Conservation (phyloP, 1,284 basidiomycete species). For the Austroboletus novae-zelandiae region DNA sequence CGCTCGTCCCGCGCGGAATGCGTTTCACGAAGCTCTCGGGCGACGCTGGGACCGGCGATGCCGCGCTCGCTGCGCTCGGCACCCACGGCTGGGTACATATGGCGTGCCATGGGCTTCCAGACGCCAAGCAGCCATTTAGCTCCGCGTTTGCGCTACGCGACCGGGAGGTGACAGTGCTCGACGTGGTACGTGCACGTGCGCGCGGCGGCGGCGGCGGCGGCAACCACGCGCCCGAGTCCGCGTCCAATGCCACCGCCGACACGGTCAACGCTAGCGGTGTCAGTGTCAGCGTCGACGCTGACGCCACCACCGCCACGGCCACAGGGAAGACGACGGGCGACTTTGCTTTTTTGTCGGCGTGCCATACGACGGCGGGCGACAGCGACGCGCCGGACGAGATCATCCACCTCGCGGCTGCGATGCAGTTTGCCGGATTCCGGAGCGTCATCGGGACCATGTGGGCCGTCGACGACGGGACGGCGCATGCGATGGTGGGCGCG, state of each 20-base stretch:
- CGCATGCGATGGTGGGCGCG: conserved; percentile 13
- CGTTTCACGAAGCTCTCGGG: conserved; percentile 11
- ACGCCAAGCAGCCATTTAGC: conserved; percentile 26
- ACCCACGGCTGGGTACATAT: conserved; percentile 29
- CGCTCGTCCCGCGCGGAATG: conserved; percentile 16
- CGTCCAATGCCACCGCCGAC: neutral
- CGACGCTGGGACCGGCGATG: conserved; percentile 6
- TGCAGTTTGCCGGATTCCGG: conserved; percentile 22
- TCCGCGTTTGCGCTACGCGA: conserved; percentile 29
- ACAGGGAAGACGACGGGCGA: neutral
- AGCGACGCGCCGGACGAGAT: conserved; percentile 13
- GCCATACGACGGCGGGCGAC: conserved; percentile 15
- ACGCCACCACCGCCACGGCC: neutral
- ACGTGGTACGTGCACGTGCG: conserved; percentile 25
- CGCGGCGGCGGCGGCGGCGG: neutral
- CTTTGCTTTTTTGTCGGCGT: conserved; percentile 22
- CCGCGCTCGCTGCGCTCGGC: conserved; percentile 12
- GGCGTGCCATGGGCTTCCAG: conserved; percentile 26
- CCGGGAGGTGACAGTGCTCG: conserved; percentile 25
- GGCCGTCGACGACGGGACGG: conserved; percentile 22
- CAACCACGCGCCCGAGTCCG: too few relatives aligned
- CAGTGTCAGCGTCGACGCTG: too few relatives aligned
- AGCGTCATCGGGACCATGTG: conserved; percentile 26
- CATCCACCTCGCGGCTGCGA: conserved; percentile 20
- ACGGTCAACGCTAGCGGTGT: too few relatives aligned